Base-by-base conservation (phyloP, 2,329 filamentous ascomycete genomes). In the Teratosphaeria gauchensis region DNA sequence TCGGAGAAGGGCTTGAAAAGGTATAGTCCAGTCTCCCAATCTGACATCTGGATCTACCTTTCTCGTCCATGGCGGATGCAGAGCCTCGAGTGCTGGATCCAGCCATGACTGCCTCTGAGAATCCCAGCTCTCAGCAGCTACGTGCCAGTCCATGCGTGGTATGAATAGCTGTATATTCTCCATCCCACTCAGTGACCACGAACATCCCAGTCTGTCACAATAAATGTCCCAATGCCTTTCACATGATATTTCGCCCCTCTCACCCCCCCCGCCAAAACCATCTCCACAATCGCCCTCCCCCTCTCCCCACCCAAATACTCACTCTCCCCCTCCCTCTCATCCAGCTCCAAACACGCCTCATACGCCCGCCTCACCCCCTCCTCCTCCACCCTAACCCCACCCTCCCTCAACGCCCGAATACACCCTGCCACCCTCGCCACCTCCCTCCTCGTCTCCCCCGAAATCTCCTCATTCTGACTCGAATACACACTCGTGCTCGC, bases 381-480 rank as follows among this genome's bases (percentile, higher is more conserved):
- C 75, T 97, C 92, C 66, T 97, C 94, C 31, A 99, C 90, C 59
- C 86, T 84, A 51, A 94, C 77, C 0, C 90, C 89, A 52, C 87
- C 84, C 71, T 95, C 88, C 1, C 95, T 89, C 60, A 99, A 76
- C 1, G 90, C 87, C 59, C 85, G 83, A 58, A 99, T 88, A 58
- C 94, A 88, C 24, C 89, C 89, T 38, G 88, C 82, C 53, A 97
- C 80, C 60, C 92, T 81, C 16, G 90, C 86, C 74, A 99, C 96
- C 78, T 97, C 94, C 62, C 86, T 83, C 78, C 94, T 85, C 16
- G 90, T 92, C 55, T 84, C 84, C 1, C 84, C 77, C 24, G 84
- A 78, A 63, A 99, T 91, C 58, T 84, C 81, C 71, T 97, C 92
- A 71, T 99, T 99, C 77, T 96, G 91, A 71, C 89, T 95, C 58